phyloP scores from a whole-genome alignment of 2,329 filamentous ascomycete genomes.

The Dryadomyces quercus-mongolicae region DNA sequence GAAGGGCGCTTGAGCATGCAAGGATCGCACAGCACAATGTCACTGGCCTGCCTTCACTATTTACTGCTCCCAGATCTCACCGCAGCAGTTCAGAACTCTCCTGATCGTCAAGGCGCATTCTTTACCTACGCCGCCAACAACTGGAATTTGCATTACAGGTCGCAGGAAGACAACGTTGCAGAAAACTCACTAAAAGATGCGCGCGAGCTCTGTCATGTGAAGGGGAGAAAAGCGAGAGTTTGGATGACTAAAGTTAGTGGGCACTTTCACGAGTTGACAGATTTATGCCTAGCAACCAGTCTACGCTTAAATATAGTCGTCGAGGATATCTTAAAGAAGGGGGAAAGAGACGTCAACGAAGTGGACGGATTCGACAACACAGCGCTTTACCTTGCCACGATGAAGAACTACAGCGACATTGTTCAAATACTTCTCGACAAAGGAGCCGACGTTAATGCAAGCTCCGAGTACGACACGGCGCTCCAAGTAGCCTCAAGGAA shows the following conservation, averaged over 20 bases:
- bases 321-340: background rate
- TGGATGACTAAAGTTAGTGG: no score
- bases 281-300: background rate
- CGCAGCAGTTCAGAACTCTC: background rate
- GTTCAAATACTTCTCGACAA: background rate
- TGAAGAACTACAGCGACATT: background rate
- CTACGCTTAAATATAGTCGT: background rate
- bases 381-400: background rate
- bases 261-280: no score
- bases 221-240: background rate
- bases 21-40: constrained; percentile 10
- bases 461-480: no score
- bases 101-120: background rate
- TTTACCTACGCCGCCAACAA: background rate
- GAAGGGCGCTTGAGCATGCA: constrained; percentile 3
- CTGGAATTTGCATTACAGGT: background rate
- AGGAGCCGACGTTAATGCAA: background rate
- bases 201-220: background rate
- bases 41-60: constrained; percentile 8
- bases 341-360: background rate
- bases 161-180: background rate
- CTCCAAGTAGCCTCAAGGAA: background rate
- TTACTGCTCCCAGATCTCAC: constrained; percentile 4
- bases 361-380: background rate
- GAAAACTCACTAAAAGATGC: background rate